Base-by-base conservation (phyloP, 2,329 filamentous ascomycete genomes). In the Alternaria arbusti region DNA sequence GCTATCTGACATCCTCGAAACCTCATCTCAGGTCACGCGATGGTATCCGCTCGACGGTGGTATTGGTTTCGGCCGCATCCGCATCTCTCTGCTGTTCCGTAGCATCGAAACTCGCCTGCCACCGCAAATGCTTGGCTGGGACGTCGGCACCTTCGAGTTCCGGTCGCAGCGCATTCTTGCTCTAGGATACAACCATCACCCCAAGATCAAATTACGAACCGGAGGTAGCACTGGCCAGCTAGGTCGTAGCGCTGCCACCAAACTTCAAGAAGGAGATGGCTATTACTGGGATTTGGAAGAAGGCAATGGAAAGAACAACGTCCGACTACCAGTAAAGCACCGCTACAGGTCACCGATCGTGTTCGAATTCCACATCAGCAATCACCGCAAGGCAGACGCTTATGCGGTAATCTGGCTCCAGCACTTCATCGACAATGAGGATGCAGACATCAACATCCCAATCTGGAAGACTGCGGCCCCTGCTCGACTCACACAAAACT, bases 21-120 rank as follows among this genome's bases (percentile, higher is more conserved):
- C 91, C 0, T 91, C 89, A 69, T 97, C 93, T 47, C 93, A 98
- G 78, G 87, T 90, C 58, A 96, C 94, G 3, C 86, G 94, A 63
- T 97, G 94, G 94, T 98, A 97, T 78, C 95, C 96, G n/a, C 86
- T 99, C 0, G 94, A 97, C 75, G 96, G 95, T 22, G 96, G 96
- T 11, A 90, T 98, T 66, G 83, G 96, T 1, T 98, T 96, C 68
- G 96, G 96, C 43, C 91, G 95, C 8, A 87, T 97, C 63, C 90
- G 94, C 44, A 91, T 99, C 69, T 97, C 93, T 1, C 81, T 98
- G 4, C 86, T 98, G 4, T 97, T 97, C 87, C 90, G 95, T 26
- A 94, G 92, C 26, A 88, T 97, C 46, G 94, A 97, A 78, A 91
- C 95, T 57, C 89, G 89, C 49, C 85, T 98, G 1, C 94, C 94